These are phyloP conservation scores for Mesembryanthemum crystallinum DNA, from an alignment of 148 eudicot species.

Conservation along the genomic window DNA sequence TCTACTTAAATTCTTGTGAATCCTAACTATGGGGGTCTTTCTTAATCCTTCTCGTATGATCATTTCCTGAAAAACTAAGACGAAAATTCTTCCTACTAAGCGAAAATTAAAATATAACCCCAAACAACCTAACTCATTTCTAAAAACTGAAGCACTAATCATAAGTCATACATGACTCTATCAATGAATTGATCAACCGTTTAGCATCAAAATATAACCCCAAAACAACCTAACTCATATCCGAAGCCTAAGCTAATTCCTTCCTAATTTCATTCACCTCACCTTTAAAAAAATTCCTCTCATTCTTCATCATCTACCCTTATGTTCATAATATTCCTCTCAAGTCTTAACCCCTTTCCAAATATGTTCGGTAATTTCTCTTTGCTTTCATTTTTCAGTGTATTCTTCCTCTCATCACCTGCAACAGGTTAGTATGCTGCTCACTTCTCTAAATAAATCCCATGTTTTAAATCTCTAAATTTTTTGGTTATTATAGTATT, in stretches of 20 bases:
- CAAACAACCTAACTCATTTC: no score
- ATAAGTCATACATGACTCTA: conserved; percentile 20
- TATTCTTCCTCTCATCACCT: conserved; percentile 18
- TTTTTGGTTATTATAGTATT: neutral
- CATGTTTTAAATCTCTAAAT: neutral
- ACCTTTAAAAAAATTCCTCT: conserved; percentile 7
- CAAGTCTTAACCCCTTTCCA: neutral
- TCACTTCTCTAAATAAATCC: neutral
- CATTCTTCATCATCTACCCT: neutral
- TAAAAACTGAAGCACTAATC: conserved; percentile 1
- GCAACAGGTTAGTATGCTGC: conserved; percentile 24
- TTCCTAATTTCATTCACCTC: conserved; percentile 13
- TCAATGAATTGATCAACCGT: neutral
- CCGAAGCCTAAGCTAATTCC: conserved; percentile 9
- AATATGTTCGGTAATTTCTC: conserved; percentile 10
- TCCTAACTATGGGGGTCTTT: no score
- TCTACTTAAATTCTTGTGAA: no score
- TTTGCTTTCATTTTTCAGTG: neutral
- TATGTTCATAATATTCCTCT: neutral
- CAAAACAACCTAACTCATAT: neutral
- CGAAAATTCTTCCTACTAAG: no score
- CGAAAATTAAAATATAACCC: no score
- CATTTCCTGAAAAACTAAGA: no score
- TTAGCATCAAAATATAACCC: conserved; percentile 18
- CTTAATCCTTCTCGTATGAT: no score